Evolutionary conservation across 306 rosid species (phyloP), one percentile per base, ranked within the genome.

Genomic region (Gleditsia sinensis): DNA sequence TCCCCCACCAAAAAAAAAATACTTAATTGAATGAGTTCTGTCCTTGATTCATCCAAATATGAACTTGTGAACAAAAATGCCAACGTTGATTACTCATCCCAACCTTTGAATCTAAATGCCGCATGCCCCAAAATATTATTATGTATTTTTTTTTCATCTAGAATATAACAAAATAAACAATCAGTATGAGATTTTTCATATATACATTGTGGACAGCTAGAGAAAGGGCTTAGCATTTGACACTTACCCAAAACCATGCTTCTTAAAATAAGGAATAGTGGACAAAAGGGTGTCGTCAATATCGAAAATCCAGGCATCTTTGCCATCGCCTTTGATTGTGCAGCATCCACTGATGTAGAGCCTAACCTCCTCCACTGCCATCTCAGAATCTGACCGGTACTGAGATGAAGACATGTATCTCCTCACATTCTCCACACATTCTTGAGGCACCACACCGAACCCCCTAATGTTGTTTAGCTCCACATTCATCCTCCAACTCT

Each of bases 241-340:
- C n/a, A 49, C 56, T 17, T 19, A 51, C 87, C 92, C 85, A 39
- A 85, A 83, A 34, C 73, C 81, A 67, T 86, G 87, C 14, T 70
- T 85, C 75, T 75, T 86, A 71, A 20, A 88, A 81, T 85, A 88
- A 69, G 91, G 87, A 28, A 90, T 76, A 37, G 94, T 90, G 85
- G 94, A 90, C 81, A 92, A 65, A 76, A 88, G 88, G 25, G 94
- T 86, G 28, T 88, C 90, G 59, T 90, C 92, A 87, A 88, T 82
- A 34, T 90, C 81, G 85, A 91, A 90, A 72, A 85, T 78, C 87
- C 92, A 88, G 17, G 94, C 89, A 80, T 92, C 91, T 79, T 75
- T 82, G 55, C 87, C 94, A 60, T 87, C 92, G 64, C 84, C 91
- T 72, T 81, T 61, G 56, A 83, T 64, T 71, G 71, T 77, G 86